Evolutionary conservation across 768 basidiomycete genomes (phyloP), one percentile per base, ranked within the genome.

Genomic region (Sarcomyxa edulis): DNA sequence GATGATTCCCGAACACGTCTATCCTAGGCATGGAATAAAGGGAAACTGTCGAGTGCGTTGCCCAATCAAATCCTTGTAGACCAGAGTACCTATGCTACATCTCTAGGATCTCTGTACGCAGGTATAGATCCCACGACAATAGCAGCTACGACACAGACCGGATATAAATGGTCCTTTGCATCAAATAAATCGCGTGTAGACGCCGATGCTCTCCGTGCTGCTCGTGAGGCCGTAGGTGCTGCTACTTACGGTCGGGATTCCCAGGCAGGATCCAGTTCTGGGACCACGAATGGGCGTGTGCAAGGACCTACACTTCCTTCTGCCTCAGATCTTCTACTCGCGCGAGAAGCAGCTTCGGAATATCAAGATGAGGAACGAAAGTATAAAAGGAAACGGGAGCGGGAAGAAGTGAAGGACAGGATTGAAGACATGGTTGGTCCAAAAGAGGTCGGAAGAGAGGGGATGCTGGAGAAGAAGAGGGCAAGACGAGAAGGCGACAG

Each of bases 141-240:
- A 23, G 52, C 74, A 6, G 78, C 86, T 3, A 80, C 77, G 23
- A 67, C 74, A 32, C 80, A 85, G 42, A 94, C 92, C 4, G 78
- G 73, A 0, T 92, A 90, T 61, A 91, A 87, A 62, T 94, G 91
- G 91, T 76, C 78, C 0, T 93, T 94, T 52, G 80, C 83, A 3
- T 73, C 78, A 14, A 85, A 86, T 40, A 53, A 64, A 3, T 75
- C 74, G 14, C 66, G 68, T n/a, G 71, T 68, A 0, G 84, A 90
- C 24, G 59, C 56, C 9, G 71, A 71, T 1, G 76, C 79, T 0
- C 55, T 89, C n/a, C 71, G 69, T 10, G 61, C 65, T 12, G 74
- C 75, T 2, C 76, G 82, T 18, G 73, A 73, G 39, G 71, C 76
- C 37, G 81, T 91, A 4, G 62, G 62, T 19, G 66, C 66, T 6